Conservation (phyloP, 208 protist genomes). For the Trypanosoma brucei region DNA sequence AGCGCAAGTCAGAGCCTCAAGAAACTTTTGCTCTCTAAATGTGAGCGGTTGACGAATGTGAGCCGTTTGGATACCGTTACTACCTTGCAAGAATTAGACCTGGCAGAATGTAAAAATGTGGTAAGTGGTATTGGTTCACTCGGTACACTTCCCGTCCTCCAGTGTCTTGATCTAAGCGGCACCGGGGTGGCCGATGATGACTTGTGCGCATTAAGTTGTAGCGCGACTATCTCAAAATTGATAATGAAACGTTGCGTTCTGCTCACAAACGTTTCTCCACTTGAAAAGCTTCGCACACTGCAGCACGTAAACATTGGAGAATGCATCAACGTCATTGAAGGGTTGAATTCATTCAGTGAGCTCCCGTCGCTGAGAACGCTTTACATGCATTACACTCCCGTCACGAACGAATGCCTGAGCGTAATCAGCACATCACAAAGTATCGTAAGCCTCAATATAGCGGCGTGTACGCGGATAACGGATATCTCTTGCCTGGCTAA, state of each 20-base stretch:
- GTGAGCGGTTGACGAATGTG: constrained; percentile 14
- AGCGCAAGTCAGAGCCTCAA: constrained; percentile 3
- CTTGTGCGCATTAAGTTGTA: not conserved
- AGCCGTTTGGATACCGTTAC: constrained; percentile 1
- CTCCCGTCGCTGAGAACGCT: not conserved
- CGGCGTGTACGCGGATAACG: not conserved
- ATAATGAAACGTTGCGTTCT: not conserved
- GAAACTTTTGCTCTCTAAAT: constrained; percentile 12
- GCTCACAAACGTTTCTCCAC: constrained; percentile 5
- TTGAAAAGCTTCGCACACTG: constrained; percentile 13
- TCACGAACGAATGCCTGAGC: not conserved
- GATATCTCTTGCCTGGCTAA: constrained; percentile 4
- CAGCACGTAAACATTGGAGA: constrained; percentile 25
- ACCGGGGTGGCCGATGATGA: constrained; percentile 16
- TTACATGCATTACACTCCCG: not conserved
- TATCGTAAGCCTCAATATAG: constrained; percentile 1
- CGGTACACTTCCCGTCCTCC: constrained; percentile 15
- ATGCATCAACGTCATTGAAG: constrained; percentile 23
- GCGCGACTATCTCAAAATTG: constrained; percentile 3
- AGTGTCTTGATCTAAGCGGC: constrained; percentile 18
- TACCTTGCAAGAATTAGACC: constrained; percentile 12
- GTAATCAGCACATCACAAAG: not conserved
- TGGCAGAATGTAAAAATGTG: constrained; percentile 9
- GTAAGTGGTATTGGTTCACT: constrained; percentile 6
- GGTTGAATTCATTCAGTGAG: constrained; percentile 12